These are phyloP conservation scores for Picea abies DNA, from an alignment of 83 land plant genomes.

Conservation along the genomic window DNA sequence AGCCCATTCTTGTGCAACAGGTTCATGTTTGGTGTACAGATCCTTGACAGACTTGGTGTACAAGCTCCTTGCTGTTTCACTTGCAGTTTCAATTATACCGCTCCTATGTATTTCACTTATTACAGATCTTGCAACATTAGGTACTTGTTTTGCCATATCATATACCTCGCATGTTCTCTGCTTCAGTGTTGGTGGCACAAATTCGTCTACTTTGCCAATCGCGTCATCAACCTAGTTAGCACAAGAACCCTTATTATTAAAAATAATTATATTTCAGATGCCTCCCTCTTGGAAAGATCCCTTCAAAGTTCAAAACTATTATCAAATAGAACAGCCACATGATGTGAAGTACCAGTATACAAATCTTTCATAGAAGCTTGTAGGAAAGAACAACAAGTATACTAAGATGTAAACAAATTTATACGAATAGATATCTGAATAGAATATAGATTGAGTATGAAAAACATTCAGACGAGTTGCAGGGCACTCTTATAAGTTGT, in stretches of 20 bases:
- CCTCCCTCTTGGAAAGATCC: background rate
- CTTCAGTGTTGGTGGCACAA: slow-evolving; percentile 58
- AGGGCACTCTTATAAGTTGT: too few relatives aligned
- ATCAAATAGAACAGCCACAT: too few relatives aligned
- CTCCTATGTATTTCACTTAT: slow-evolving; percentile 60
- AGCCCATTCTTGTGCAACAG: slow-evolving; percentile 70
- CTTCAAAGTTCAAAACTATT: background rate
- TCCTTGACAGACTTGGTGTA: slow-evolving; percentile 69
- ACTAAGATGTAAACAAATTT: too few relatives aligned
- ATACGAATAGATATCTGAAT: too few relatives aligned
- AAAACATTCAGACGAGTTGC: too few relatives aligned
- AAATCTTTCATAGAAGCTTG: too few relatives aligned
- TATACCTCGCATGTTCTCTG: slow-evolving; percentile 51
- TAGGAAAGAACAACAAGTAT: too few relatives aligned
- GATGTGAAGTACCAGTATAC: too few relatives aligned
- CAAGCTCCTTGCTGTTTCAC: slow-evolving; percentile 49
- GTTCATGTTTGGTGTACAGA: slow-evolving; percentile 75
- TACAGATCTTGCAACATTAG: slow-evolving; percentile 50
- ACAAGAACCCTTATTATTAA: background rate
- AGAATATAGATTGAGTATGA: too few relatives aligned
- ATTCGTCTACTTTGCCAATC: slow-evolving; percentile 31
- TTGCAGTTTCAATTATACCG: slow-evolving; percentile 64
- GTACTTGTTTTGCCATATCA: slow-evolving; percentile 60
- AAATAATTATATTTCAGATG: background rate
- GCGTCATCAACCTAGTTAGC: background rate